Evolutionary conservation across 139 green algal genomes (phyloP).

Genomic region (Spirogloea muscicola): DNA sequence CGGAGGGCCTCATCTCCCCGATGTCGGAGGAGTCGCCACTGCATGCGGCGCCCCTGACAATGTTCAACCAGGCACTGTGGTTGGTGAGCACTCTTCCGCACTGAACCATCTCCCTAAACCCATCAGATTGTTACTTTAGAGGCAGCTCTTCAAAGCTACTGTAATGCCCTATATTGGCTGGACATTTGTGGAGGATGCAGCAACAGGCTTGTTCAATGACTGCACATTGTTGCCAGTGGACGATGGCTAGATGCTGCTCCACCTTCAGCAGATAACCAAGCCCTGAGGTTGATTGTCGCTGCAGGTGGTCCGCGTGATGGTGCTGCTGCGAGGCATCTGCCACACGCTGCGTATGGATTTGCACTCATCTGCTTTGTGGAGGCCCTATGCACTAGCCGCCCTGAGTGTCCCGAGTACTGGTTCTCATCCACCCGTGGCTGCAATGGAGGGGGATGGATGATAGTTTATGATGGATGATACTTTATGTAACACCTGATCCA

Average conservation of each 20-base stretch:
- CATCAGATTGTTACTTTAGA: not conserved
- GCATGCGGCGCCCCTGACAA: slow-evolving; percentile 14
- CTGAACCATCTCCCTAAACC: too few relatives aligned
- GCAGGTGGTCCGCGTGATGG: slow-evolving; percentile 12
- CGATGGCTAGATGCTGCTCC: not conserved
- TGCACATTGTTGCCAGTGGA: too few relatives aligned
- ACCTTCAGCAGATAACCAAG: not conserved
- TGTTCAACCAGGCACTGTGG: slow-evolving; percentile 35
- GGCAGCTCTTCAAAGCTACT: not conserved
- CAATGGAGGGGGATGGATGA: not conserved
- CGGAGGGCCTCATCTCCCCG: slow-evolving; percentile 27
- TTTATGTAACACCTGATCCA: too few relatives aligned
- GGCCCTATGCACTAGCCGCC: slow-evolving; percentile 18
- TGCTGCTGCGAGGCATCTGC: slow-evolving; percentile 24
- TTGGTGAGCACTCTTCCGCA: slow-evolving; percentile 22
- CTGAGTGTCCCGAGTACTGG: not conserved
- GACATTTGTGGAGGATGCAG: too few relatives aligned
- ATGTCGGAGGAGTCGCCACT: slow-evolving; percentile 24
- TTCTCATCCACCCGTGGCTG: not conserved
- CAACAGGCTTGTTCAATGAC: too few relatives aligned
- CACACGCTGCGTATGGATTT: slow-evolving; percentile 23
- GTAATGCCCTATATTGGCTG: not conserved
- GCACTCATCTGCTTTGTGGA: slow-evolving; percentile 16
- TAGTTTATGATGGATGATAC: not conserved
- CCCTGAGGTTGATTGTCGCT: not conserved